A percentile compares a stretch with the other conserved stretches of the same genome.
Evolutionary conservation across 768 basidiomycete species (phyloP).

Genomic region (Termitomyces sp.): DNA sequence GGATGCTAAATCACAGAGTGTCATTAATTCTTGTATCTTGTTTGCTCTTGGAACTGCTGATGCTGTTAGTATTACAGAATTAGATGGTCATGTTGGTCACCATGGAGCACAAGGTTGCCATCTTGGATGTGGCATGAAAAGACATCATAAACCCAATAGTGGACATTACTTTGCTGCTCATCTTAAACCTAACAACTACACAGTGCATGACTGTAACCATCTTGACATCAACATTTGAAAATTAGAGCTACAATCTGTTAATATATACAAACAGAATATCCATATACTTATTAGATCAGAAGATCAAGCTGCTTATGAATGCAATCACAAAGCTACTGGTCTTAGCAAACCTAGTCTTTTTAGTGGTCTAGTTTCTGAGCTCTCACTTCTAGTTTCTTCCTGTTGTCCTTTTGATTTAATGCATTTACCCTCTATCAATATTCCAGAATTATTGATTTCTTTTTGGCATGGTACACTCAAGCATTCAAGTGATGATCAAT

Average conservation of each 20-base stretch:
- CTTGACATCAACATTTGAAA: background rate
- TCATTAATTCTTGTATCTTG: too few relatives aligned
- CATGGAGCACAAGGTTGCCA: too few relatives aligned
- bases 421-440: background rate
- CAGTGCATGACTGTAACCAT: background rate
- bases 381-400: background rate
- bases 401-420: slow-evolving; percentile 8
- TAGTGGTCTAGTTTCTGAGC: background rate
- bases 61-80: too few relatives aligned
- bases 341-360: too few relatives aligned
- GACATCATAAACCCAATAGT: too few relatives aligned
- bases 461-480: too few relatives aligned
- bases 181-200: background rate
- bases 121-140: too few relatives aligned
- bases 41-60: too few relatives aligned
- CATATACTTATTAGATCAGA: background rate
- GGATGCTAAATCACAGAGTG: too few relatives aligned
- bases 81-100: too few relatives aligned
- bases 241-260: background rate
- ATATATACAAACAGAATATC: background rate
- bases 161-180: background rate
- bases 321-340: background rate
- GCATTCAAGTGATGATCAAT: too few relatives aligned
- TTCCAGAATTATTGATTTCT: background rate
- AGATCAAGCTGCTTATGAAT: slow-evolving; percentile 41